Evolutionary conservation across 2,329 filamentous ascomycete genomes (phyloP), one percentile per base, ranked within the genome.

Genomic region (Arachnomyces sp.): DNA sequence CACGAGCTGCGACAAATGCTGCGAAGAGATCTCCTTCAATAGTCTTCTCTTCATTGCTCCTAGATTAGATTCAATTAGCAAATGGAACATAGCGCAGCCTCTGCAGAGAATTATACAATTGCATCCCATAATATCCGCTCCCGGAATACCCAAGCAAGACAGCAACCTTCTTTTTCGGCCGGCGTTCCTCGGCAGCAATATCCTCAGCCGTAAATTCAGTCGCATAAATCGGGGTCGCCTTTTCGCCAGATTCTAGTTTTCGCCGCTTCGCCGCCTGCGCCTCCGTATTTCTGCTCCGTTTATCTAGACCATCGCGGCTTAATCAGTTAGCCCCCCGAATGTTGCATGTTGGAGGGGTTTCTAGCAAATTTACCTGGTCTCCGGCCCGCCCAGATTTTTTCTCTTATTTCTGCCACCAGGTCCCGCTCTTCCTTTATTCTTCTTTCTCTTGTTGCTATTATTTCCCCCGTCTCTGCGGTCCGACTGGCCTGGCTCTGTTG

Each of bases 41-140:
- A 0, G 90, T 98, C 67, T 88, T 89, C 58, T 94, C 81, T 48
- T 79, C 67, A 13, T 65, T 58, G 48, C 70, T 73, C 57, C 65
- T 70, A 38, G 7, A 36, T 2, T 15, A 7, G 7, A 36, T 2
- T 15, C 5, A 5, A 25, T 44, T 42, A 51, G 20, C 7, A 25
- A 6, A 18, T 4, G 2, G 9, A 44, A n/a, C 11, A 14, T 9
- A 6, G 12, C 6, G 32, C 17, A 29, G 18, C 7, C 25, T 31
- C 15, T 4, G 14, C 12, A 30, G 31, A 37, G 30, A 14, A 36
- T 41, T 61, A 39, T 51, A 70, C 65, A 98, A 84, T 67, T 98
- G 92, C 81, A 98, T 93, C 55, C 92, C 92, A 66, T 87, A 89
- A 71, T 98, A 98, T 12, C 92, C 92, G 7, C 87, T 94, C 36